Base-by-base conservation (phyloP, 176 grass and related monocot genomes). In the Eleusine indica region DNA sequence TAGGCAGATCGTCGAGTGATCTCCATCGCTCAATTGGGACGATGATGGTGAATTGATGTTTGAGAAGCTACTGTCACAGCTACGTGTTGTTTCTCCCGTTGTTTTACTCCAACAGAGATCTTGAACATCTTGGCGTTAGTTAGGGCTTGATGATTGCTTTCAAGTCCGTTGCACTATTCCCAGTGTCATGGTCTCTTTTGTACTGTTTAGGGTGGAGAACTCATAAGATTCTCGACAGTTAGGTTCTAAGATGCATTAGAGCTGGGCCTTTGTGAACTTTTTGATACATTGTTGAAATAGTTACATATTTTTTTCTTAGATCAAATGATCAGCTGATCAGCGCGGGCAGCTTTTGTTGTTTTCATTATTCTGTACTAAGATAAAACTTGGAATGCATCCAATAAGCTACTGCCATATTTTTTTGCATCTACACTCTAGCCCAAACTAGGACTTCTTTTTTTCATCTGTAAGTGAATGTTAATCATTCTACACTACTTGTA, bases 121-220 rank as follows among this genome's bases (percentile, higher is more conserved):
- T 44, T 65, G 54, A 32, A 63, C 54, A 76, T 62, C 19, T 39
- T 76, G 61, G 32, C 69, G 68, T 43, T 46, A 25, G 37, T 73
- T 82, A 83, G 75, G 58, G 44, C 65, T 78, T 28, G 75, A 47
- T 54, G 53, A 29, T 74, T 80, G 21, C 29, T 79, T 57, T 37
- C 5, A 68, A 52, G 11, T 60, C 71, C 40, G 43, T 41, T 46
- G 42, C 30, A 61, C 38, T 80, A 66, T 46, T n/a, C 64, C 32
- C 56, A 48, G 10, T 76, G 49, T 40, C 46, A 52, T 41, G 15
- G 2, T 8, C 3, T 65, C 21, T 10, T 29, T 66, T 30, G 63
- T 21, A 35, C 60, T 63, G 30, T 35, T 30, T 15, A 15, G 60
- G 60, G 12, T 25, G 71, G 44, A 38, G 25, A 42, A 21, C 29